Percentiles rank a stretch among this genome's conserved stretches.
These are phyloP conservation scores for Aspergillus oerlinghausenensis DNA, from an alignment of 2,329 filamentous ascomycete genomes.

Conservation along the genomic window DNA sequence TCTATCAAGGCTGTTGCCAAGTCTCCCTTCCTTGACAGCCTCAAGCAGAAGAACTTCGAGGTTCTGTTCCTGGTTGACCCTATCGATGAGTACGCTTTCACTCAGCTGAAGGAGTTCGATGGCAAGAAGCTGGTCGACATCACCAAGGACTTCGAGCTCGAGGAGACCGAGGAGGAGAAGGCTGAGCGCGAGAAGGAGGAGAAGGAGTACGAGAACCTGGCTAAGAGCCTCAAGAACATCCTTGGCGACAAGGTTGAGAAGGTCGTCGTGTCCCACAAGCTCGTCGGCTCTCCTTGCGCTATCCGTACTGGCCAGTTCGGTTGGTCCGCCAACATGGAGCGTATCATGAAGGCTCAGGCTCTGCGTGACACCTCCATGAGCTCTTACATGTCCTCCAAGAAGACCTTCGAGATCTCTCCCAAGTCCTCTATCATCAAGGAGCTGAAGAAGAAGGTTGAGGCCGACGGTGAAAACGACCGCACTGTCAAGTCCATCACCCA, in stretches of 20 bases:
- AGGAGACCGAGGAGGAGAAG: conserved; percentile 99
- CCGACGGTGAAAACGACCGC: conserved; percentile 95
- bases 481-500: conserved; percentile 99
- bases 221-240: conserved; percentile 98
- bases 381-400: conserved; percentile 99
- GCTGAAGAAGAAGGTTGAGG: conserved; percentile 98
- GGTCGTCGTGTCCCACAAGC: conserved; percentile 98
- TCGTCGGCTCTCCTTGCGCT: conserved; percentile 87
- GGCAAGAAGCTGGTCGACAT: conserved; percentile 99
- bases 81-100: conserved; percentile 99
- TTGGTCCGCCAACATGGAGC: conserved; percentile 99
- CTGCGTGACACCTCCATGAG: conserved; percentile 99
- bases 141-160: conserved; percentile 99
- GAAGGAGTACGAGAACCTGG: conserved; percentile 93
- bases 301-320: conserved; percentile 99
- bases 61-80: conserved; percentile 99
- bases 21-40: conserved; percentile 97
- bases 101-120: conserved; percentile 99
- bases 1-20: conserved; percentile 96
- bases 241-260: conserved; percentile 99
- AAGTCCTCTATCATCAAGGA: conserved; percentile 97
- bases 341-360: conserved; percentile 99
- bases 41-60: conserved; percentile 99
- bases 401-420: conserved; percentile 99
- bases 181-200: conserved; percentile 87